Percentiles rank a stretch among this genome's conserved stretches.
Conservation (phyloP, 208 protist genomes). For the Tritrichomonas musculus region DNA sequence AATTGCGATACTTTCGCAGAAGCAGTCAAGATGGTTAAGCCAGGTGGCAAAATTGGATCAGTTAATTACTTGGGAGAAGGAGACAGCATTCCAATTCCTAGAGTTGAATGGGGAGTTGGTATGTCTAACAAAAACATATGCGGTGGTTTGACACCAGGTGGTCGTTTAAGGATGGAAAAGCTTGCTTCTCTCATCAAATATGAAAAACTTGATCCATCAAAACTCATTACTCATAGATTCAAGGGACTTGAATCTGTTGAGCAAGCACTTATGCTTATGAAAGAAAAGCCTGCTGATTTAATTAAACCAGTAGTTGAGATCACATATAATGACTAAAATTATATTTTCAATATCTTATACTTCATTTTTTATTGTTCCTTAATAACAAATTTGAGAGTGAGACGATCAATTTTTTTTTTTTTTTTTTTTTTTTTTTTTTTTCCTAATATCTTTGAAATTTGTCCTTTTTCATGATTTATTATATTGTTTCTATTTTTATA, state of each 20-base stretch:
- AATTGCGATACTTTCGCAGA: background rate
- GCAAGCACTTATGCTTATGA: background rate
- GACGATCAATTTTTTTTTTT: too few species aligned
- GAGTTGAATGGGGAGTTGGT: conserved; percentile 21
- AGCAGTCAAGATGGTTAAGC: conserved; percentile 14
- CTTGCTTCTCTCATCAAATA: background rate
- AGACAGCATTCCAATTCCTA: background rate
- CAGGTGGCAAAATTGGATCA: background rate
- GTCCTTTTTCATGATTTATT: too few species aligned
- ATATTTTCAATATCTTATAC: too few species aligned
- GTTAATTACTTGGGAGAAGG: conserved; percentile 23
- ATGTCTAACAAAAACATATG: background rate
- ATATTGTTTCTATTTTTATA: too few species aligned
- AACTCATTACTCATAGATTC: background rate
- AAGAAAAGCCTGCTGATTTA: conserved; percentile 15
- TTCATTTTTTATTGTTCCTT: too few species aligned
- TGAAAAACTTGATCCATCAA: background rate
- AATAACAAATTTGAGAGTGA: too few species aligned
- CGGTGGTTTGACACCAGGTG: conserved; percentile 31
- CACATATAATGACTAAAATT: background rate
- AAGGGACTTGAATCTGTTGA: background rate
- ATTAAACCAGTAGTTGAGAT: conserved; percentile 19
- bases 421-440: too few species aligned
- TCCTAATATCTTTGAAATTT: too few species aligned
- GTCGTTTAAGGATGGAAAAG: background rate